Percentiles rank a stretch among this genome's conserved stretches.
Evolutionary conservation across 495 filamentous ascomycete genomes (phyloP).

Genomic region (Lentithecium fluviatile): DNA sequence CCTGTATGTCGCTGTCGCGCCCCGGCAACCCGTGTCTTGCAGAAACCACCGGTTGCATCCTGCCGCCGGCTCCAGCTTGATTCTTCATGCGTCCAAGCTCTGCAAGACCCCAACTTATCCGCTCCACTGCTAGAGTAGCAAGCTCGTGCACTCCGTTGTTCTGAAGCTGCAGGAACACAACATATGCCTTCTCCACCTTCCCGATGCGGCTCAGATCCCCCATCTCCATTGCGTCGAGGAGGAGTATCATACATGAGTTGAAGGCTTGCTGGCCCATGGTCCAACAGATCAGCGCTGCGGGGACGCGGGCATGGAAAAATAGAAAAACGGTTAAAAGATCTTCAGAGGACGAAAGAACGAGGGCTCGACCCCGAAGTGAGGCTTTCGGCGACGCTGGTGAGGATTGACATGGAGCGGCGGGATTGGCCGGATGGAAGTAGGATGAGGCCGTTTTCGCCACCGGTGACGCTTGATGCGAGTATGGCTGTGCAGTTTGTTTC

Average conservation of each 20-base stretch:
- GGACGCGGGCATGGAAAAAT: conserved; percentile 47
- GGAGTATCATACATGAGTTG: conserved; percentile 51
- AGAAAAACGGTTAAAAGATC: conserved; percentile 47
- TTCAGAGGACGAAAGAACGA: conserved; percentile 47
- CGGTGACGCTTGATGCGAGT: neutral
- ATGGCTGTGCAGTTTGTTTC: conserved; percentile 8
- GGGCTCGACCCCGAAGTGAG: conserved; percentile 42
- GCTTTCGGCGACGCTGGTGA: conserved; percentile 23
- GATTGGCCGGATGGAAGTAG: conserved; percentile 9
- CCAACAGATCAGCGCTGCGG: conserved; percentile 50
- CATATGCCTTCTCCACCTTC: conserved; percentile 46
- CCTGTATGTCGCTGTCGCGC: conserved; percentile 34
- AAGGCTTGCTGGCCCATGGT: conserved; percentile 51
- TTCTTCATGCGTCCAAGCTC: conserved; percentile 16
- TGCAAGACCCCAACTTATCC: conserved; percentile 39
- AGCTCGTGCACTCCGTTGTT: conserved; percentile 47
- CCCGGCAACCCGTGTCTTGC: neutral
- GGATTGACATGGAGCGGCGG: conserved; percentile 8
- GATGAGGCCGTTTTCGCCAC: neutral
- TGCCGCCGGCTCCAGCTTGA: neutral
- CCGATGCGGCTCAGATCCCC: conserved; percentile 36
- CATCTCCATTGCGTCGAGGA: conserved; percentile 48
- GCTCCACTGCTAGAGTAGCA: conserved; percentile 44
- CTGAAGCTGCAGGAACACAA: conserved; percentile 46
- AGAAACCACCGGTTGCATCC: neutral